Base-by-base conservation (phyloP, 371 early-diverging fungal species). In the Zopfochytrium polystomum region DNA sequence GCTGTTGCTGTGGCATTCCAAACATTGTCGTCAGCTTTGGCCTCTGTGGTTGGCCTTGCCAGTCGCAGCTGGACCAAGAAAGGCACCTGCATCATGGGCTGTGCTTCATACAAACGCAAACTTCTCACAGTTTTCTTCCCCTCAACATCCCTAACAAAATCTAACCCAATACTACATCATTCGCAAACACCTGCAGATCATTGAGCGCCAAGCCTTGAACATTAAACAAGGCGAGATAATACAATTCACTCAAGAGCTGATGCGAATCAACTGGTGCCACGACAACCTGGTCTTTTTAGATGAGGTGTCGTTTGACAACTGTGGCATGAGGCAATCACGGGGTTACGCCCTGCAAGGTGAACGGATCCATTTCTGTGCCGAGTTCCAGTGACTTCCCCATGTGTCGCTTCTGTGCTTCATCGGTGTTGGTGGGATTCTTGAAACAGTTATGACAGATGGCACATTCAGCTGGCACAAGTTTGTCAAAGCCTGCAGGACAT, bases 251-350 rank as follows among this genome's bases (percentile, higher is more conserved):
- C 18, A 22, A 6, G 62, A 61, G 34, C 53, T 61, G 0, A 18
- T 18, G 29, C n/a, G 0, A 23, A 4, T 33, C 23, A 23, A 29
- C 11, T 61, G 53, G 45, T 23, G n/a, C 18, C 45, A 45, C 0
- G 27, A n/a, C 5, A 54, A 45, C 27, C 45, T 60, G 1, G 60
- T 60, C 9, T 60, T 60, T 23, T 30, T 58, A 13, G 60, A 60
- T 42, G 60, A 60, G 38, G 60, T 60, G 11, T 60, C 52, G 1
- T 61, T 61, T 54, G 62, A 61, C 35, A 61, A 61, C 50, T 25
- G 54, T 0, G 31, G 11, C 13, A 53, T 53, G 53, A 31, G 43
- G 15, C 46, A 11, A 7, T 15, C 43, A n/a, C n/a, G n/a, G n/a
- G n/a, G n/a, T n/a, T n/a, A n/a, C n/a, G 61, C 23, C 7, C 15